Percentiles rank a stretch among this genome's conserved stretches.
Evolutionary conservation across 768 basidiomycete species (phyloP).

Genomic region (Mycena indigotica): DNA sequence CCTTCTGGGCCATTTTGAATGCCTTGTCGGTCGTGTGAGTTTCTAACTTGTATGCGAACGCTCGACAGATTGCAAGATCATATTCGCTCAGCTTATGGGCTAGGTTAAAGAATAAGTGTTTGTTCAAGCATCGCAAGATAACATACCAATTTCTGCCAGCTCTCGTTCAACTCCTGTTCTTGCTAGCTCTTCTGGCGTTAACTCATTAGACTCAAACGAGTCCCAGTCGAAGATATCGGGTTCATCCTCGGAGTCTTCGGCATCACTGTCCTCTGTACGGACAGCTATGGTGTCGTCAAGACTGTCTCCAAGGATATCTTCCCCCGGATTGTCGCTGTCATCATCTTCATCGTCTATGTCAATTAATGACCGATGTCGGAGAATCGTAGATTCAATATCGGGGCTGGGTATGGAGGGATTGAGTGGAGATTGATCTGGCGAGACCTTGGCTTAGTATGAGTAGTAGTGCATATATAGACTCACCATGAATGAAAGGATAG

Average conservation of each 20-base stretch:
- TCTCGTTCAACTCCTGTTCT: neutral
- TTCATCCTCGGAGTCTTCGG: neutral
- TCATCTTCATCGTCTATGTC: neutral
- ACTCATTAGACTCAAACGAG: neutral
- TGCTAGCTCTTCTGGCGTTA: neutral
- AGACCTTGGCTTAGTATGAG: neutral
- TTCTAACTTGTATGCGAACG: neutral
- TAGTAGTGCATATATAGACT: neutral
- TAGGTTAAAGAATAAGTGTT: too few relatives aligned
- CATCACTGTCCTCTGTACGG: neutral
- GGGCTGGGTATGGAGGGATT: neutral
- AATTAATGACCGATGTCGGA: neutral
- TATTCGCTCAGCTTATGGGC: too few relatives aligned
- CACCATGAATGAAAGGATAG: neutral
- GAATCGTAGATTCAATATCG: neutral
- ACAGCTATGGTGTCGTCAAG: neutral
- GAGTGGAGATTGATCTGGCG: neutral
- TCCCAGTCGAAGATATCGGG: slow-evolving; percentile 1
- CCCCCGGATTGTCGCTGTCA: neutral
- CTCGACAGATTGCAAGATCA: too few relatives aligned
- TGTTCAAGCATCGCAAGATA: too few relatives aligned
- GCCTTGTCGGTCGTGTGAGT: neutral
- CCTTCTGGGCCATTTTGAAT: neutral
- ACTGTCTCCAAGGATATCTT: neutral
- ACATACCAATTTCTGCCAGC: neutral